Evolutionary conservation across 176 grass and related monocot genomes (phyloP).

Genomic region (Lolium multiflorum): DNA sequence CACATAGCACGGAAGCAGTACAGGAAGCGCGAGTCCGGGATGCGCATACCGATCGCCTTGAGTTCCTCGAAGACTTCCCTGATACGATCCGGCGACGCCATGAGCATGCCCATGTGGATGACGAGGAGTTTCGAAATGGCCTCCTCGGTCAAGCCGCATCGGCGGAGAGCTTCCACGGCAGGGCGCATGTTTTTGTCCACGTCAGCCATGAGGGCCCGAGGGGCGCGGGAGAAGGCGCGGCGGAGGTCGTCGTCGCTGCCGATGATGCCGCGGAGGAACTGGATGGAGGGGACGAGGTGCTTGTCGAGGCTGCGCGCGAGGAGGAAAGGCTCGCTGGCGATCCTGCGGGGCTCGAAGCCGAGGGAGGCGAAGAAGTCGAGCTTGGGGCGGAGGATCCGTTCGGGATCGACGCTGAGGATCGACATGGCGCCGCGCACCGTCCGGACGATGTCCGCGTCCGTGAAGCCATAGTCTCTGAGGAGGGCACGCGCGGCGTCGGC

Average conservation of each 20-base stretch:
- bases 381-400: slow-evolving; percentile 9
- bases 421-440: background rate
- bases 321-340: background rate
- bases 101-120: slow-evolving; percentile 15
- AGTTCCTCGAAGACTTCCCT: slow-evolving; percentile 45
- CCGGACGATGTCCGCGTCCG: background rate
- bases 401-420: slow-evolving; percentile 30
- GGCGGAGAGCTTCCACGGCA: slow-evolving; percentile 34
- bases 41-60: background rate
- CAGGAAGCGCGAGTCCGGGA: slow-evolving; percentile 23
- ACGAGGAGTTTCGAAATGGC: slow-evolving; percentile 38
- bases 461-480: too few relatives aligned
- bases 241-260: slow-evolving; percentile 20
- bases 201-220: background rate
- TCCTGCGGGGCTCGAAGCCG: background rate
- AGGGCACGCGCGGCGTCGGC: slow-evolving; percentile 37
- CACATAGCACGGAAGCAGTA: slow-evolving; percentile 11
- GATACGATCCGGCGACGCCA: slow-evolving; percentile 22
- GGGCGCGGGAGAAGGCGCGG: background rate
- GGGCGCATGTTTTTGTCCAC: slow-evolving; percentile 22
- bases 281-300: slow-evolving; percentile 34
- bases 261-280: slow-evolving; percentile 44
- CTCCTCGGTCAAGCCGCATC: slow-evolving; percentile 5
- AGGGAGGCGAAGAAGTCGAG: slow-evolving; percentile 48
- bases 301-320: slow-evolving; percentile 40